A percentile compares a stretch with the other conserved stretches of the same genome.
phyloP scores from a whole-genome alignment of 148 eudicot species.

The Bassia scoparia region DNA sequence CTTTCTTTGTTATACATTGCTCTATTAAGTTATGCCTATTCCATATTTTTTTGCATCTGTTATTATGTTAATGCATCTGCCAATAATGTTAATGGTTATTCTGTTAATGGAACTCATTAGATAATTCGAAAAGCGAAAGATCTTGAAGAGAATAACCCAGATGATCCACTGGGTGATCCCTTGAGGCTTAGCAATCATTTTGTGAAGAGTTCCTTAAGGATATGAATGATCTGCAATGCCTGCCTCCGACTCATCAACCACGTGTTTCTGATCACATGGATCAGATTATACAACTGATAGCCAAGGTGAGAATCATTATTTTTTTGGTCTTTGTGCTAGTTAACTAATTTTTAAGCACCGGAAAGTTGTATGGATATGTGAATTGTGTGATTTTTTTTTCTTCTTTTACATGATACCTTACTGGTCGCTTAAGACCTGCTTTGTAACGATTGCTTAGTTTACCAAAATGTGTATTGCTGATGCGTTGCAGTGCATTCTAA shows the following conservation, averaged over 20 bases:
- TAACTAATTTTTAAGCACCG: neutral
- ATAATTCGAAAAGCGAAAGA: slow-evolving; percentile 84
- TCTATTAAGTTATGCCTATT: neutral
- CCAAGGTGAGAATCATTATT: slow-evolving; percentile 42
- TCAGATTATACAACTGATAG: slow-evolving; percentile 70
- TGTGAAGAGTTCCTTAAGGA: slow-evolving; percentile 71
- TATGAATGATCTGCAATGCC: slow-evolving; percentile 87
- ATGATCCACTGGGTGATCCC: slow-evolving; percentile 43
- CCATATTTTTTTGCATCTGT: neutral
- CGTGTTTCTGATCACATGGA: slow-evolving; percentile 87
- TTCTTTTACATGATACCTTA: too few relatives aligned
- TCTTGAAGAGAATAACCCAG: slow-evolving; percentile 41
- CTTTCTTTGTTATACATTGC: neutral
- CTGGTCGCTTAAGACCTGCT: too few relatives aligned
- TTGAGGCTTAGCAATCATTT: slow-evolving; percentile 55
- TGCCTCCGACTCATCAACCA: slow-evolving; percentile 70
- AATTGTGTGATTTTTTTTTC: neutral
- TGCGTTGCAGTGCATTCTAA: too few relatives aligned
- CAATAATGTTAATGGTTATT: too few relatives aligned
- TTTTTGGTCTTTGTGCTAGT: slow-evolving; percentile 1
- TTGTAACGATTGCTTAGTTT: too few relatives aligned
- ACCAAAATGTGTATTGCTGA: too few relatives aligned
- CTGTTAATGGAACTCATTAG: slow-evolving; percentile 31
- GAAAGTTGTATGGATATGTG: slow-evolving; percentile 7
- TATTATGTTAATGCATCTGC: too few relatives aligned